Conservation (phyloP, 2,329 filamentous ascomycete genomes). For the Hypoxylon sp. region DNA sequence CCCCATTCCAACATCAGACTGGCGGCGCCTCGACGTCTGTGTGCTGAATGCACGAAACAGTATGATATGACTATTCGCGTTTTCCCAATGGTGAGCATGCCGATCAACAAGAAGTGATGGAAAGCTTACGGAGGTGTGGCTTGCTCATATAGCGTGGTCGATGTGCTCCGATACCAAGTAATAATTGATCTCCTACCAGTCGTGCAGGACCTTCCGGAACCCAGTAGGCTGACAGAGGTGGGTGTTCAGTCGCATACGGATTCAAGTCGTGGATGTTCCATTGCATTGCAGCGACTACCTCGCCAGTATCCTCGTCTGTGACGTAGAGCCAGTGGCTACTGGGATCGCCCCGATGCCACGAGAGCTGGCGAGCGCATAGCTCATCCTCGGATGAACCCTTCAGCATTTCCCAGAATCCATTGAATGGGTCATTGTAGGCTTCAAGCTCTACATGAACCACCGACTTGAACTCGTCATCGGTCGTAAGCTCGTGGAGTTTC, state of each 20-base stretch:
- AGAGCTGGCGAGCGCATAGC: slow-evolving; percentile 21
- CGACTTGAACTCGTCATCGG: slow-evolving; percentile 27
- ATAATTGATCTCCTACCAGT: neutral
- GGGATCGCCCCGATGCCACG: slow-evolving; percentile 31
- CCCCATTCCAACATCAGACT: slow-evolving; percentile 9
- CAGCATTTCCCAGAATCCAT: slow-evolving; percentile 32
- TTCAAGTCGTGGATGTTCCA: slow-evolving; percentile 29
- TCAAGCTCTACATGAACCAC: slow-evolving; percentile 29
- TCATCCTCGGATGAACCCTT: slow-evolving; percentile 28
- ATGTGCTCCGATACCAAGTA: neutral
- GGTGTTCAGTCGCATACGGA: slow-evolving; percentile 15
- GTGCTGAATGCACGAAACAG: slow-evolving; percentile 32
- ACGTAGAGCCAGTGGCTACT: slow-evolving; percentile 36
- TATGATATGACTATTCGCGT: slow-evolving; percentile 22
- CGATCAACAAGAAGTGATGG: too few relatives aligned
- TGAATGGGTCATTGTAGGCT: slow-evolving; percentile 32
- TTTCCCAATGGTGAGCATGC: neutral
- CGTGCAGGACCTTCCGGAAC: slow-evolving; percentile 25
- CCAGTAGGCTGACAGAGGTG: slow-evolving; percentile 21
- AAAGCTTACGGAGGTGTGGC: too few relatives aligned
- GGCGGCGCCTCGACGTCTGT: slow-evolving; percentile 23
- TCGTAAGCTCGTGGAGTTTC: slow-evolving; percentile 13
- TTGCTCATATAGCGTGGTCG: too few relatives aligned
- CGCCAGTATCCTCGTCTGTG: slow-evolving; percentile 31
- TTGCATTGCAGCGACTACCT: slow-evolving; percentile 32